A percentile compares a stretch with the other conserved stretches of the same genome.
These are phyloP conservation scores for Cryphonectria parasitica DNA, from an alignment of 2,329 filamentous ascomycete species.

Conservation along the genomic window DNA sequence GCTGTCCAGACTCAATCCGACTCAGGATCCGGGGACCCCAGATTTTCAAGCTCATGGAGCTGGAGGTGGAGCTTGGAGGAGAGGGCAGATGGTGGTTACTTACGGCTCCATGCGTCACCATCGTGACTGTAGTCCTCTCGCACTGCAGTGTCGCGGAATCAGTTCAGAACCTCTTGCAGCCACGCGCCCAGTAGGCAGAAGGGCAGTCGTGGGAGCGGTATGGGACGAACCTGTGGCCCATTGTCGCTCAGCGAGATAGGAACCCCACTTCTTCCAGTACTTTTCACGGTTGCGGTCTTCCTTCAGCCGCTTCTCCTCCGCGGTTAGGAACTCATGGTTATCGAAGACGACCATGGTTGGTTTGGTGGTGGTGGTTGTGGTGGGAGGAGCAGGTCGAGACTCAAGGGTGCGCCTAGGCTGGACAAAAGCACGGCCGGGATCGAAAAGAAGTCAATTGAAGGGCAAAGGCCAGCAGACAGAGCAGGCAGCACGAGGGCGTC, in stretches of 20 bases:
- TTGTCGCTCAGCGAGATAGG: conserved; percentile 90
- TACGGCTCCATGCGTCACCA: conserved; percentile 95
- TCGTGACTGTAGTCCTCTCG: conserved; percentile 89
- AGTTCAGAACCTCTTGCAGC: conserved; percentile 10
- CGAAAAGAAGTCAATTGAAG: background rate
- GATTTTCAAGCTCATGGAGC: conserved; percentile 27
- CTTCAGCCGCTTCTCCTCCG: conserved; percentile 87
- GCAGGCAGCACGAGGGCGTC: background rate
- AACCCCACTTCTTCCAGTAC: conserved; percentile 99
- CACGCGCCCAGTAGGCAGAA: conserved; percentile 25
- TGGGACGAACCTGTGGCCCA: conserved; percentile 80
- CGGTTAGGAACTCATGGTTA: conserved; percentile 82
- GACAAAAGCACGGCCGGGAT: background rate
- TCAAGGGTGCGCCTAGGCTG: background rate
- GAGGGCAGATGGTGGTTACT: conserved; percentile 45
- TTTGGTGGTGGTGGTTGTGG: background rate
- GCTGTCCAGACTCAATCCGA: conserved; percentile 35
- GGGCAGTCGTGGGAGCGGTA: conserved; percentile 21
- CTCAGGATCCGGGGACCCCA: conserved; percentile 22
- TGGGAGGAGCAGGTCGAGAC: background rate
- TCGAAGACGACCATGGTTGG: conserved; percentile 84
- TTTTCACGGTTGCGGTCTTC: conserved; percentile 81
- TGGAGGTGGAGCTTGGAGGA: conserved; percentile 21
- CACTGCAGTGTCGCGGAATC: conserved; percentile 53
- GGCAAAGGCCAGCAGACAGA: background rate